Evolutionary conservation across 345 rosid species (phyloP).

Genomic region (Salix suchowensis): DNA sequence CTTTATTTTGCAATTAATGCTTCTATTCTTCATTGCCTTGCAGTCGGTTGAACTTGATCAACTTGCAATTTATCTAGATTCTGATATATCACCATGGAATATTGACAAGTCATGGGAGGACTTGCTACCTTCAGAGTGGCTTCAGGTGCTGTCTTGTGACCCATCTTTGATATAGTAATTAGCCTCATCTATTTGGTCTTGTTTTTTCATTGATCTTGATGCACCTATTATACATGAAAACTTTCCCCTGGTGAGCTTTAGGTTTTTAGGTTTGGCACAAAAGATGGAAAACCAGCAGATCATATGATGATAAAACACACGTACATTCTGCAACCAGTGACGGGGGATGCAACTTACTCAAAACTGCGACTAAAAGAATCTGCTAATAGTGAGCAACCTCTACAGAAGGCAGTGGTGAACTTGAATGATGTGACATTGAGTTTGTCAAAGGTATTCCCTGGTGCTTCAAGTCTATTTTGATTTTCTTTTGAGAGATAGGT

Average conservation of each 20-base stretch:
- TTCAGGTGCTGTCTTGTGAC: conserved; percentile 48
- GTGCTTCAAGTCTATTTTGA: conserved; percentile 9
- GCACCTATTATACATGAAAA: background rate
- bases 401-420: conserved; percentile 75
- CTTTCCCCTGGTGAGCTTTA: conserved; percentile 23
- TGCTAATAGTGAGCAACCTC: conserved; percentile 43
- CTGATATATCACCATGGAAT: conserved; percentile 82
- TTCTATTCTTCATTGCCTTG: conserved; percentile 11
- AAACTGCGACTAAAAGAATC: conserved; percentile 49
- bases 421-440: conserved; percentile 92
- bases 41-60: conserved; percentile 89
- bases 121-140: conserved; percentile 89
- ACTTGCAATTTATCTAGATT: conserved; percentile 91
- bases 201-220: conserved; percentile 4
- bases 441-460: conserved; percentile 69
- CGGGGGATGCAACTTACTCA: conserved; percentile 79
- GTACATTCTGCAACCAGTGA: conserved; percentile 86
- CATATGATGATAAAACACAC: conserved; percentile 50
- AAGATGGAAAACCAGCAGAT: conserved; percentile 73
- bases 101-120: conserved; percentile 78
- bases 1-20: conserved; percentile 12
- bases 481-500: conserved; percentile 9
- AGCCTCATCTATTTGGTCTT: background rate
- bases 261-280: conserved; percentile 86
- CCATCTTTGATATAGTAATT: background rate